phyloP scores from a whole-genome alignment of 768 basidiomycete species.

The Phallus indusiatus region DNA sequence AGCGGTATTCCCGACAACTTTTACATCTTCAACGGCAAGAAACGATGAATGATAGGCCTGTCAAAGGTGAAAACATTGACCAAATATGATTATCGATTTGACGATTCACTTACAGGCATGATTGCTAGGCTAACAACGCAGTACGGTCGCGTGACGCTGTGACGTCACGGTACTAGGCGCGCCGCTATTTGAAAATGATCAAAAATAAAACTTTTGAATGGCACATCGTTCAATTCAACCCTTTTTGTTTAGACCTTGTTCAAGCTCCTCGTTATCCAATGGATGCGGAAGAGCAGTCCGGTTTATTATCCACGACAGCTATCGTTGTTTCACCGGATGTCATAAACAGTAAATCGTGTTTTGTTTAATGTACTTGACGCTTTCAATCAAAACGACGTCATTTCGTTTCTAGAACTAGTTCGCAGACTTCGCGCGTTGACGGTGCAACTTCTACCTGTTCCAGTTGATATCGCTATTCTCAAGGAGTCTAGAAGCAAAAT shows the following conservation, averaged over 20 bases:
- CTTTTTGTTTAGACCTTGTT: neutral
- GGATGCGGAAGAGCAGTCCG: slow-evolving; percentile 34
- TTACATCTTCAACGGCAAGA: slow-evolving; percentile 74
- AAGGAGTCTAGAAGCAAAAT: slow-evolving; percentile 73
- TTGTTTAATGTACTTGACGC: neutral
- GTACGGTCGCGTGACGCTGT: too few relatives aligned
- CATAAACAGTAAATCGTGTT: slow-evolving; percentile 51
- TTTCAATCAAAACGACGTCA: too few relatives aligned
- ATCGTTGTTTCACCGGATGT: slow-evolving; percentile 59
- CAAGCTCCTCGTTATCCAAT: neutral
- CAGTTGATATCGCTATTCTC: slow-evolving; percentile 59
- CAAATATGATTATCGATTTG: neutral
- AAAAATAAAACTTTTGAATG: too few relatives aligned
- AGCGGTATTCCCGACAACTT: slow-evolving; percentile 82
- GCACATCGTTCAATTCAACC: neutral
- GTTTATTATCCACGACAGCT: slow-evolving; percentile 34
- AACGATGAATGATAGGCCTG: slow-evolving; percentile 96
- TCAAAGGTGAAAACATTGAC: neutral
- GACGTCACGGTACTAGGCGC: too few relatives aligned
- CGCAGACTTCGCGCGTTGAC: slow-evolving; percentile 72
- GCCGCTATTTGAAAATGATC: too few relatives aligned
- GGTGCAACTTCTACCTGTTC: slow-evolving; percentile 64
- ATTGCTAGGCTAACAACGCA: too few relatives aligned
- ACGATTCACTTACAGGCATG: slow-evolving; percentile 18
- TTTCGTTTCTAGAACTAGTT: slow-evolving; percentile 51